phyloP scores from a whole-genome alignment of 805 yeast genomes.

The Komagataella mondaviorum region DNA sequence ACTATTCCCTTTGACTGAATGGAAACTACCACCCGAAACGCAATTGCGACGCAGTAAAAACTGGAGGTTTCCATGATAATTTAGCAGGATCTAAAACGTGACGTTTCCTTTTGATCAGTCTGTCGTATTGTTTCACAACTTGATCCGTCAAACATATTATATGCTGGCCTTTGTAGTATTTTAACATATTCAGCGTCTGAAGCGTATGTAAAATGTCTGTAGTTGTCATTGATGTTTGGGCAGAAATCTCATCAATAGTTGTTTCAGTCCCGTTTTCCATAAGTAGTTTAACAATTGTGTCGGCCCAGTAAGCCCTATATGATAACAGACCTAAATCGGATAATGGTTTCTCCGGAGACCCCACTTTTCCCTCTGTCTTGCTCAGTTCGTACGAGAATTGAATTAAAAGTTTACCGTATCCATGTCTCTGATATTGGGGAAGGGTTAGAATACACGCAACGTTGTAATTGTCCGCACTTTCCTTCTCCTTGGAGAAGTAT shows the following conservation, averaged over 20 bases:
- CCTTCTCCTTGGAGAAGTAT: constrained; percentile 93
- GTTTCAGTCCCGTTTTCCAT: constrained; percentile 46
- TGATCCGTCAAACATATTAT: constrained; percentile 78
- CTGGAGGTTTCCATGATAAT: constrained; percentile 89
- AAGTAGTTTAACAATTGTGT: constrained; percentile 61
- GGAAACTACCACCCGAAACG: constrained; percentile 77
- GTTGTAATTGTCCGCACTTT: constrained; percentile 87
- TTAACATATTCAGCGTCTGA: constrained; percentile 77
- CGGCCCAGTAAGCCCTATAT: constrained; percentile 95
- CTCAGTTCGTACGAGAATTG: constrained; percentile 90
- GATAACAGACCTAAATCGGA: constrained; percentile 89
- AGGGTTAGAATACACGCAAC: constrained; percentile 94
- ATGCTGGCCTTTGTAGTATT: constrained; percentile 94
- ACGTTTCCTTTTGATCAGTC: constrained; percentile 44
- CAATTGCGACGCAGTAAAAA: constrained; percentile 88
- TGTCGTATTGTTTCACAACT: constrained; percentile 63
- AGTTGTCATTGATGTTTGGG: constrained; percentile 87
- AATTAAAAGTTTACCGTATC: constrained; percentile 83
- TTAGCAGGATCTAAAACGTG: constrained; percentile 62
- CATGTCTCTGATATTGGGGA: constrained; percentile 94
- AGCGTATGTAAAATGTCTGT: constrained; percentile 90
- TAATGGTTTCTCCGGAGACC: constrained; percentile 95
- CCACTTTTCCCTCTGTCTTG: constrained; percentile 77
- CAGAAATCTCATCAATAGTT: constrained; percentile 77
- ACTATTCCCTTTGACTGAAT: constrained; percentile 50